Base-by-base conservation (phyloP, 805 yeast genomes). In the Wickerhamomyces queroliae region DNA sequence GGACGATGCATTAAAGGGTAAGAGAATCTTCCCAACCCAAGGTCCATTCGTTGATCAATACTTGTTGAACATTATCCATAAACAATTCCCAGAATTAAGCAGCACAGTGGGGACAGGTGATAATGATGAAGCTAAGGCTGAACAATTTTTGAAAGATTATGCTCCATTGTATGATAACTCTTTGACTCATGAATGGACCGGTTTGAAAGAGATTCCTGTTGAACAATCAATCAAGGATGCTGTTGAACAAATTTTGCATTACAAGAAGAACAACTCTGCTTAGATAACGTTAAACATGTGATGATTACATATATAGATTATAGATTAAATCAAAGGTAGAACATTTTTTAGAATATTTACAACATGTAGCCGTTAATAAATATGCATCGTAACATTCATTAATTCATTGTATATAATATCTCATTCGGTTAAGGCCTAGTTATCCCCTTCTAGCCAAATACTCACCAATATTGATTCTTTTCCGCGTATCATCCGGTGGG, bases 221-320 rank as follows among this genome's bases (percentile, higher is more conserved):
- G 63, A 70, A 45, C 42, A 58, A 19, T 45, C 66, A 3, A 59
- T 71, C 8, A 52, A 50, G 27, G 77, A 70, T 47, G 52, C 72
- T 11, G 53, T 63, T 33, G 38, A 50, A 7, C 76, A 70, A 49
- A 37, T 25, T 35, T 41, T 38, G 36, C 35, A 21, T 19, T 39
- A 11, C 23, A 27, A n/a, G 5, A 36, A 30, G n/a, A 11, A 28
- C 13, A 25, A 25, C n/a, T n/a, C n/a, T n/a, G n/a, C n/a, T n/a
- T n/a, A n/a, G n/a, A n/a, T n/a, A n/a, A n/a, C n/a, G n/a, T n/a
- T n/a, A n/a, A n/a, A n/a, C n/a, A n/a, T n/a, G n/a, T n/a, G n/a
- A n/a, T n/a, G n/a, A n/a, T n/a, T n/a, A n/a, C n/a, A n/a, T n/a
- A n/a, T n/a, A n/a, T n/a, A 12, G 16, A 19, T 3, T 21, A 12